Evolutionary conservation across 805 yeast species (phyloP).

Genomic region (Candida stauntonica): DNA sequence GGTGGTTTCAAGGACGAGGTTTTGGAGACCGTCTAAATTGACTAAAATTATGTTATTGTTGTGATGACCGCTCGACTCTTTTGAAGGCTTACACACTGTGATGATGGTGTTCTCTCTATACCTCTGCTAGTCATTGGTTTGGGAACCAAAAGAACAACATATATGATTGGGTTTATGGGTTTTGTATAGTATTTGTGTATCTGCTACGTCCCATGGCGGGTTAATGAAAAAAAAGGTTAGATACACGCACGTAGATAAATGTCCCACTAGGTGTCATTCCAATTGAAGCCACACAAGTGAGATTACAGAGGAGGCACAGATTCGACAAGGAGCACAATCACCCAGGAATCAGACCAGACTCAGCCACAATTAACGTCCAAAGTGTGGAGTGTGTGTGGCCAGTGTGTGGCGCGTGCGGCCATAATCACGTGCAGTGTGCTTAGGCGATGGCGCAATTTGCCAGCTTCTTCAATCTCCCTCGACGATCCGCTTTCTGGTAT

Average conservation of each 20-base stretch:
- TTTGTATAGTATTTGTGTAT: slow-evolving; percentile 1
- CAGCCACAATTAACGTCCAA: neutral
- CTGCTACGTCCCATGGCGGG: neutral
- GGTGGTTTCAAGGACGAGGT: slow-evolving; percentile 97
- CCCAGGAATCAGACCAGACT: neutral
- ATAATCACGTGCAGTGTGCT: neutral
- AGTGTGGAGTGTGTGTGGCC: neutral
- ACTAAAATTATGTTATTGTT: neutral
- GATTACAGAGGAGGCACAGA: neutral
- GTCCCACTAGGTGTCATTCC: neutral
- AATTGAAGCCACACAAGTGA: neutral
- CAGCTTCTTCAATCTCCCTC: too few species aligned
- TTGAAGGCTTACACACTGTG: neutral
- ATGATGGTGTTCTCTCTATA: too few species aligned
- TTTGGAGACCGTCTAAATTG: slow-evolving; percentile 84
- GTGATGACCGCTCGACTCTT: neutral
- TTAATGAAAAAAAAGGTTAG: neutral
- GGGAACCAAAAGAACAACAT: too few species aligned
- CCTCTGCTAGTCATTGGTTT: too few species aligned
- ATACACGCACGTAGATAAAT: neutral
- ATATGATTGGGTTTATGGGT: slow-evolving; percentile 2
- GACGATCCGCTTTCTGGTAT: too few species aligned
- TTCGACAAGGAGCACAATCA: neutral
- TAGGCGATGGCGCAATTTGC: neutral
- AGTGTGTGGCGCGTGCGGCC: neutral